These are phyloP conservation scores for Pseudocercospora cruenta DNA, from an alignment of 2,329 filamentous ascomycete species.

Conservation along the genomic window DNA sequence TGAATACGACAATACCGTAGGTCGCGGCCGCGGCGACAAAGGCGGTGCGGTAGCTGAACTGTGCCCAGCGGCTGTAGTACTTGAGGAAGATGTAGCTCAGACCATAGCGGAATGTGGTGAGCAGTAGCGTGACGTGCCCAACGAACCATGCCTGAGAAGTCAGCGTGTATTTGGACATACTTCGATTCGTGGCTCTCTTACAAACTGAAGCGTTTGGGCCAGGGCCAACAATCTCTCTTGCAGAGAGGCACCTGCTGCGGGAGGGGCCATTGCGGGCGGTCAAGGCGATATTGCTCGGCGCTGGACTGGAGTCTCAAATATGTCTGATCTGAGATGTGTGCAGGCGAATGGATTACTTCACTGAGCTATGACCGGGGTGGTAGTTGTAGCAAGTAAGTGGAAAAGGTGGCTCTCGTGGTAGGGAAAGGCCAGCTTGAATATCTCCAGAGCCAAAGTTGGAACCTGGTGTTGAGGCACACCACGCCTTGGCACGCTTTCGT, in stretches of 20 bases:
- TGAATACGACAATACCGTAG: conserved; percentile 98
- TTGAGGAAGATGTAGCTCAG: conserved; percentile 90
- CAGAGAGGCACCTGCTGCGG: conserved; percentile 24
- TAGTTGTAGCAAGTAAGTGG: neutral
- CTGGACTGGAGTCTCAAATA: neutral
- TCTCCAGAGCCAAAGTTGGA: neutral
- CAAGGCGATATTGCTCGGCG: neutral
- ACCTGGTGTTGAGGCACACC: neutral
- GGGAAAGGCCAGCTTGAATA: too few relatives aligned
- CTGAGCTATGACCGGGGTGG: neutral
- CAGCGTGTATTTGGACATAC: neutral
- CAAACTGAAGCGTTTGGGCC: conserved; percentile 91
- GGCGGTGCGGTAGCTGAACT: conserved; percentile 84
- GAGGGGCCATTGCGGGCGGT: conserved; percentile 25
- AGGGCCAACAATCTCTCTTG: conserved; percentile 47
- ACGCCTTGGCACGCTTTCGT: neutral
- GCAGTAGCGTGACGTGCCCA: conserved; percentile 84
- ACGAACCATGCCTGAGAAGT: conserved; percentile 46
- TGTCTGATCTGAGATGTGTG: neutral
- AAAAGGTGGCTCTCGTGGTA: too few relatives aligned
- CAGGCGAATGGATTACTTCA: neutral
- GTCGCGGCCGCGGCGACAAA: conserved; percentile 89
- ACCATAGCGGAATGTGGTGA: conserved; percentile 79
- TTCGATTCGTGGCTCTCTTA: neutral
- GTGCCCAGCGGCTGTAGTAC: conserved; percentile 75